Evolutionary conservation across 805 yeast genomes (phyloP), one percentile per base, ranked within the genome.

Genomic region (Lipomyces spencermartinsiae): DNA sequence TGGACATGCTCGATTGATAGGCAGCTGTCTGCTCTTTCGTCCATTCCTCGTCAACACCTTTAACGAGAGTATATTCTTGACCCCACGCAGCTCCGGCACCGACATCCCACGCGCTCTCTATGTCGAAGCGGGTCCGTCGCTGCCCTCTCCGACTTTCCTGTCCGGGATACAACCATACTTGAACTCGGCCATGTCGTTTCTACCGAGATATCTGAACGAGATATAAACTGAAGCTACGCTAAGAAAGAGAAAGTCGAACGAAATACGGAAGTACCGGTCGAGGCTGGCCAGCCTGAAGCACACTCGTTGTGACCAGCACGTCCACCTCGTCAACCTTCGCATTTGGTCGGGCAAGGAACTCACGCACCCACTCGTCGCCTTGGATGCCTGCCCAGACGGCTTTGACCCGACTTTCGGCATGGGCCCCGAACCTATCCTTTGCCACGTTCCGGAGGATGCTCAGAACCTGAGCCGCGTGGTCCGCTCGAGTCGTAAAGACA

Each of bases 271-370:
- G 46, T 62, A 35, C 14, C 62, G 37, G 61, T 62, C 65, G 4
- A 62, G 54, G 31, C 65, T 59, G 65, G 9, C 65, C 65, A 1
- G 63, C 65, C 34, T 34, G 65, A 12, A 62, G 65, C 2, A 62
- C 65, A 1, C 19, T 19, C 29, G 65, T 62, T 2, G 65, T 62
- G 22, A 62, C 8, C 5, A 62, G 29, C 39, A 62, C 64, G 5
- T 62, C 65, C 10, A 12, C 37, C 12, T 56, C 66, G 19, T 31
- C 37, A n/a, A 19, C 53, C 12, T 12, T 19, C 33, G 62, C 14
- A 1, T 62, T 3, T 7, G 65, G 65, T 5, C 0, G 8, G 39
- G 59, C 34, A 14, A 62, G 53, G 6, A 62, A 62, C 58, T 25
- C n/a, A 34, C 35, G 1, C 33, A 33, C 33, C 65, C 65, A 62